Base-by-base conservation (phyloP, 208 protist species). In the Lotmaria passim region DNA sequence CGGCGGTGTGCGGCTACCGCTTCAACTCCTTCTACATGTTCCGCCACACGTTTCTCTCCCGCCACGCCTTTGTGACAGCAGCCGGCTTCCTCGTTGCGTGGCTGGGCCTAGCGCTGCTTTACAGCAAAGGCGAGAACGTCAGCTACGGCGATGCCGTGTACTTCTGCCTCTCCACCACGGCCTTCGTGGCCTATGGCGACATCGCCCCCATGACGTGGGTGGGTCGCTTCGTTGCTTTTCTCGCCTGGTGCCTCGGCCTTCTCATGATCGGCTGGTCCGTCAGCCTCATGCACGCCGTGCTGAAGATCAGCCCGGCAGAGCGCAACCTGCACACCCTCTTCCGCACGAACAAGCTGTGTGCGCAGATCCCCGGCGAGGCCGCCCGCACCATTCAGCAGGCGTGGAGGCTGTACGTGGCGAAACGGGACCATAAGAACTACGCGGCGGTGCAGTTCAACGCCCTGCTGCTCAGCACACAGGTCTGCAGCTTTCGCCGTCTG, bases 281-380 rank as follows among this genome's bases (percentile, higher is more conserved):
- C 21, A 79, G 78, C 50, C 52, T 81, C 67, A 72, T 86, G 72
- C 75, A 80, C 41, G 57, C 72, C 28, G 41, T 78, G 10, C 73
- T 87, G 19, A 55, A 63, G 28, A 53, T 89, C 61, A 82, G 53
- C 33, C 55, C 59, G 7, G 68, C 87, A 0, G 83, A 88, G 77
- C 77, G 73, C 48, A 85, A 89, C 57, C 44, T 90, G 56, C 72
- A 87, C 68, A 83, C 72, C 11, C 80, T 93, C 46, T 90, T 93
- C 65, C 70, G 70, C 44, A 79, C 76, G 21, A 93, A 93, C 70
- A 78, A 83, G 67, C 66, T 88, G 36, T 90, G 82, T 39, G 81
- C 52, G 24, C 36, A 47, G n/a, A 26, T 91, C 28, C 88, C 88
- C 7, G 58, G 64, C 26, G 81, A 87, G 62, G 85, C 88, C 10